Evolutionary conservation across 202 grass and related monocot genomes (phyloP).

Genomic region (Alloteropsis angusta): DNA sequence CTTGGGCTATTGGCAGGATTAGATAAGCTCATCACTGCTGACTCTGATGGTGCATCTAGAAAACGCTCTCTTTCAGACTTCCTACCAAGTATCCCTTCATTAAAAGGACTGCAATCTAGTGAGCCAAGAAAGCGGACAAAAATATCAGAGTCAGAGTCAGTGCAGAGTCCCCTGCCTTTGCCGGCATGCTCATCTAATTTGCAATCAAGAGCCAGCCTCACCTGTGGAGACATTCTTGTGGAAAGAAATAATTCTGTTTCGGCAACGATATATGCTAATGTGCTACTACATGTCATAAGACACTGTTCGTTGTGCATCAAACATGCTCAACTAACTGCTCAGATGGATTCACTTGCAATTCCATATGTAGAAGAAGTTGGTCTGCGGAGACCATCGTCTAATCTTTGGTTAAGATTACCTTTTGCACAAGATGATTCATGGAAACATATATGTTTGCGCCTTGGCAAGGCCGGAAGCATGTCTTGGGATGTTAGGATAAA

Average conservation of each 20-base stretch:
- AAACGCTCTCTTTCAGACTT: slow-evolving; percentile 68
- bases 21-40: slow-evolving; percentile 8
- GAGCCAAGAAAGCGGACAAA: slow-evolving; percentile 50
- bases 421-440: slow-evolving; percentile 87
- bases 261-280: slow-evolving; percentile 62
- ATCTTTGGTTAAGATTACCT: slow-evolving; percentile 81
- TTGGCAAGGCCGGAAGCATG: slow-evolving; percentile 97
- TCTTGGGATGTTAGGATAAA: slow-evolving; percentile 96
- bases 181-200: slow-evolving; percentile 34
- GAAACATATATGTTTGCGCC: slow-evolving; percentile 88
- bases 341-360: slow-evolving; percentile 86
- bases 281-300: slow-evolving; percentile 78
- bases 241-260: slow-evolving; percentile 57
- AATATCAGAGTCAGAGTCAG: slow-evolving; percentile 48
- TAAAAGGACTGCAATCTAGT: slow-evolving; percentile 42
- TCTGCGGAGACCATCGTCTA: slow-evolving; percentile 65
- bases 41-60: slow-evolving; percentile 41
- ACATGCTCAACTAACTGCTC: slow-evolving; percentile 88
- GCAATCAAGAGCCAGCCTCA: slow-evolving; percentile 40
- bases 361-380: slow-evolving; percentile 91
- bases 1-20: slow-evolving; percentile 32
- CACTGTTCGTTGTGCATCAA: slow-evolving; percentile 92
- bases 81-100: slow-evolving; percentile 47
- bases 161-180: slow-evolving; percentile 23
- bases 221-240: slow-evolving; percentile 51